Conservation (phyloP, 2,329 filamentous ascomycete genomes). For the Magnaporthiopsis poae region DNA sequence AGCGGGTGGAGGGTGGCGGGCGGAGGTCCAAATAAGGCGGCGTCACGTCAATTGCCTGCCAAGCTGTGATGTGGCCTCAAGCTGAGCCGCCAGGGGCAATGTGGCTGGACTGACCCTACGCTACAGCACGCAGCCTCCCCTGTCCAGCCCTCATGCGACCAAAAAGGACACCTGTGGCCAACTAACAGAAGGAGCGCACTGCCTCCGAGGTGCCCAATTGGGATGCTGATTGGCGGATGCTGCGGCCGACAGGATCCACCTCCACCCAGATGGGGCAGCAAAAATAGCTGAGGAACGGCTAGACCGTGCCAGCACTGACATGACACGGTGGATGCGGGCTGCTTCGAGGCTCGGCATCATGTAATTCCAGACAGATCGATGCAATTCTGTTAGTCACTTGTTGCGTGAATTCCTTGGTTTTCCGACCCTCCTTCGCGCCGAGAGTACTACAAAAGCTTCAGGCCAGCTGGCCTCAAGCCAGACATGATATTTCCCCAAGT, state of each 20-base stretch:
- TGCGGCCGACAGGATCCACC: neutral
- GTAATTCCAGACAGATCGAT: neutral
- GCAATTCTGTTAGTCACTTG: neutral
- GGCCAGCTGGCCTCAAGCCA: neutral
- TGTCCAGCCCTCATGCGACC: neutral
- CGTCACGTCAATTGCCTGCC: neutral
- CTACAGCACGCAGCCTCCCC: neutral
- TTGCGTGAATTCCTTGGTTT: neutral
- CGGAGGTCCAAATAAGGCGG: neutral
- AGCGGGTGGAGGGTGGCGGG: neutral
- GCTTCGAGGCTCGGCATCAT: neutral
- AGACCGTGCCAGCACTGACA: neutral
- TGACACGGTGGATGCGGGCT: neutral
- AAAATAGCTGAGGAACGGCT: neutral
- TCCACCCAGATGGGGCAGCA: neutral
- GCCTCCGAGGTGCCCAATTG: neutral
- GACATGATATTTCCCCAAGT: neutral
- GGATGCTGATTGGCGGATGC: neutral
- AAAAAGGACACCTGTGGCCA: neutral
- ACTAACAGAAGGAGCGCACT: neutral
- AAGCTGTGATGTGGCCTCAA: neutral
- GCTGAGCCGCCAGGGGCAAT: neutral
- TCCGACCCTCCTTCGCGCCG: neutral
- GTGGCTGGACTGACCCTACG: neutral
- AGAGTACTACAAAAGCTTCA: neutral